Percentiles rank a stretch among this genome's conserved stretches.
Conservation (phyloP, 768 basidiomycete species). For the Infundibulicybe gibba region DNA sequence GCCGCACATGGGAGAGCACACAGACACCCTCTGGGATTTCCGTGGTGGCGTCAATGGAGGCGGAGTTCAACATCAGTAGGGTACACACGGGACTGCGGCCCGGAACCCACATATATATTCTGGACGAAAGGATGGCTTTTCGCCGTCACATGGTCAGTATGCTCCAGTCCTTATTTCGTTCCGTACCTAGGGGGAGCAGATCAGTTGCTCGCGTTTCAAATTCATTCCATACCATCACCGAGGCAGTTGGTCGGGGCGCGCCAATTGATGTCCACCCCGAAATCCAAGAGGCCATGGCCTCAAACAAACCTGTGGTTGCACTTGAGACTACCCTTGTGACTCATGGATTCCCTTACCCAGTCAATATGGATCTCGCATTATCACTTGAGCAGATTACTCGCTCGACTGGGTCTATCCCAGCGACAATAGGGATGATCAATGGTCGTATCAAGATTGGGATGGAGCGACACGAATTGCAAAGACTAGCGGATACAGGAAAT, state of each 20-base stretch:
- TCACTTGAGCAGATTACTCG: constrained; percentile 75
- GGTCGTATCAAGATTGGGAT: neutral
- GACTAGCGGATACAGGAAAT: constrained; percentile 7
- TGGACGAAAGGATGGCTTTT: no score
- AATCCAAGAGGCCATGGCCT: constrained; percentile 73
- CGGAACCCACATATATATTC: no score
- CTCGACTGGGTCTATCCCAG: neutral
- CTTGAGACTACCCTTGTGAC: constrained; percentile 92
- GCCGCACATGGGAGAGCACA: constrained; percentile 52
- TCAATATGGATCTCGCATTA: constrained; percentile 66
- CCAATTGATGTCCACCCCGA: constrained; percentile 77
- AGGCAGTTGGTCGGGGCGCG: constrained; percentile 8
- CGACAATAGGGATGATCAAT: neutral
- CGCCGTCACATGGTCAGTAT: no score
- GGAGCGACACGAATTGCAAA: neutral
- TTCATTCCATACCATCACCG: no score
- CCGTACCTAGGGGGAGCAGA: no score
- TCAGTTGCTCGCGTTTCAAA: no score
- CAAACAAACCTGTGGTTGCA: constrained; percentile 73
- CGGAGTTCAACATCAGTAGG: constrained; percentile 11
- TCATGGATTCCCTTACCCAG: constrained; percentile 86
- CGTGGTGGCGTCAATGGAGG: constrained; percentile 40
- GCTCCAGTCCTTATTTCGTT: no score
- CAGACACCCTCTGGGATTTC: constrained; percentile 46
- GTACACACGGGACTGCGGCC: no score